phyloP scores from a whole-genome alignment of 768 basidiomycete genomes.

The Lactarius psammicola region DNA sequence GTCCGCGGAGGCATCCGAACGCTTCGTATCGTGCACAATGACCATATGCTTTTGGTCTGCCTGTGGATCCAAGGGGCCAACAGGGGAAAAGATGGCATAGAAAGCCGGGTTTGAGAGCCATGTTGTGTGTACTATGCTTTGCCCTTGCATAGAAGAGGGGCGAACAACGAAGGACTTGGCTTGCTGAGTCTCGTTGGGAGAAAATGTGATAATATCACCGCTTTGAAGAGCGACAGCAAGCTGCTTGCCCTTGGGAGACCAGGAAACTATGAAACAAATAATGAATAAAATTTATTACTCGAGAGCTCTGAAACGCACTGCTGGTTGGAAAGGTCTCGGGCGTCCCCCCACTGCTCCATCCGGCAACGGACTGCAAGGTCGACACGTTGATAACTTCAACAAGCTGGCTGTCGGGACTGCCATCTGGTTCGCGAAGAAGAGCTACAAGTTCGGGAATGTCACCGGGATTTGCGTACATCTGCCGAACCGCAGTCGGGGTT shows the following conservation, averaged over 20 bases:
- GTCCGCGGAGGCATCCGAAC: conserved; percentile 37
- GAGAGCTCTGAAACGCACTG: conserved; percentile 43
- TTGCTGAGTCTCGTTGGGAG: conserved; percentile 50
- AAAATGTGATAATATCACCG: conserved; percentile 70
- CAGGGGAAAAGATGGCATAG: conserved; percentile 57
- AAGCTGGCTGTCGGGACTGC: conserved; percentile 38
- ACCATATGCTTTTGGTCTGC: conserved; percentile 45
- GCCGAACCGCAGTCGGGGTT: conserved; percentile 43
- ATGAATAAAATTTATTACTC: conserved; percentile 18
- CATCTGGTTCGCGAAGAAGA: conserved; percentile 46
- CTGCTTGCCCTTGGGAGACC: conserved; percentile 88
- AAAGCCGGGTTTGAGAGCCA: conserved; percentile 76
- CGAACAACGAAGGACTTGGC: conserved; percentile 55
- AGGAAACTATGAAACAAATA: conserved; percentile 51
- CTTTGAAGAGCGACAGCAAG: conserved; percentile 69
- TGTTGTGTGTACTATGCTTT: conserved; percentile 50
- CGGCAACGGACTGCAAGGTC: conserved; percentile 44
- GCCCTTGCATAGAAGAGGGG: conserved; percentile 51
- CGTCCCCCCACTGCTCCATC: conserved; percentile 55
- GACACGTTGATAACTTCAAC: conserved; percentile 62
- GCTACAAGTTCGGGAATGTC: conserved; percentile 58
- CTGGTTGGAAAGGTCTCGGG: conserved; percentile 54
- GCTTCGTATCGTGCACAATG: conserved; percentile 44
- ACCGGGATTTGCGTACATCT: conserved; percentile 66
- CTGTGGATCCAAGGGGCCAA: conserved; percentile 41